Base-by-base conservation (phyloP, 768 basidiomycete species). In the Fomitopsis serialis region DNA sequence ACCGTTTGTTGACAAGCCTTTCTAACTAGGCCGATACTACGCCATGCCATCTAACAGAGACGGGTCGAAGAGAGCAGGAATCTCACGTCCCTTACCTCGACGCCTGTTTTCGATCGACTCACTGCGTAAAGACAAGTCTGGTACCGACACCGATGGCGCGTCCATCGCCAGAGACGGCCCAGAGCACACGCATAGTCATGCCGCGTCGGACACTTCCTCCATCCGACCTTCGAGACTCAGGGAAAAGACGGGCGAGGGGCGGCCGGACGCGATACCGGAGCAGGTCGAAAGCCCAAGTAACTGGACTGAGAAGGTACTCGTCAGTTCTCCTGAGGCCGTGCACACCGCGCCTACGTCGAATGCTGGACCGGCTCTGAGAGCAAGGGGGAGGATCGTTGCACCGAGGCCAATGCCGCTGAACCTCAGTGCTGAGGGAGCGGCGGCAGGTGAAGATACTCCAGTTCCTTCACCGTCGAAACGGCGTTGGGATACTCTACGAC, bases 401-500 rank as follows among this genome's bases (percentile, higher is more conserved):
- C 17, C 43, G 4, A 45, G 23, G 13, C 53, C 56, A 24, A 17
- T 50, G 1, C 51, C 60, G 15, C 59, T 66, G 7, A 58, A 62
- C 45, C 58, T 65, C 25, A 45, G 29, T 13, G 47, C n/a, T 10
- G 53, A 50, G 0, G 29, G 47, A 15, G 23, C n/a, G 8, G 48
- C 48, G 4, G 47, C 37, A 11, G 21, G 50, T n/a, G 50, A 44
- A 19, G 50, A 43, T 17, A 54, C 59, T 1, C 60, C 59, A n/a
- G 56, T 53, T 17, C 59, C 61, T 5, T 63, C 65, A 13, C 62
- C 63, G 1, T 55, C 56, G 8, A 43, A 34, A 23, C 54, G 61
- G 2, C 57, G 65, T 23, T 66, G 65, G 65, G 59, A 66, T 21
- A 66, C 65, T 9, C 29, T 66, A n/a, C 58, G 65, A 9, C 49